Percentiles rank a stretch among this genome's conserved stretches.
These are phyloP conservation scores for Phytophthora capsici DNA, from an alignment of 352 stramenopile species.

Conservation along the genomic window DNA sequence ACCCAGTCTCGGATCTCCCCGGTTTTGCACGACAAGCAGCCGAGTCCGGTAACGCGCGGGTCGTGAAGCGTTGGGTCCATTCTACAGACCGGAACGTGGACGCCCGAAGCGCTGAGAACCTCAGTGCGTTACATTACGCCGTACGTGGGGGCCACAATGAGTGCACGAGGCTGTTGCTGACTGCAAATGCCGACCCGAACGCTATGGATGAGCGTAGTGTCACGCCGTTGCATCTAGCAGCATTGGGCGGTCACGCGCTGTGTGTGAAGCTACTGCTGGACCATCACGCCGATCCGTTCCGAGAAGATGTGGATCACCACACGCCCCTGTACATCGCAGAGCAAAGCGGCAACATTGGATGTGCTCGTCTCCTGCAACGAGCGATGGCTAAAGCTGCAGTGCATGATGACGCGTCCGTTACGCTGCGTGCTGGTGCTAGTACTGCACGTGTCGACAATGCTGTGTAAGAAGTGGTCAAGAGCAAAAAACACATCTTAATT, in stretches of 20 bases:
- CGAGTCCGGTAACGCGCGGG: constrained; percentile 75
- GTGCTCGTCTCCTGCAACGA: constrained; percentile 71
- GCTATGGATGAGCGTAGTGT: constrained; percentile 75
- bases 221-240: constrained; percentile 78
- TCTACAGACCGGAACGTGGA: constrained; percentile 73
- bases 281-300: constrained; percentile 81
- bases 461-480: constrained; percentile 44
- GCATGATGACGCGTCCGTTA: constrained; percentile 61
- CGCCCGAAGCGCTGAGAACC: constrained; percentile 73
- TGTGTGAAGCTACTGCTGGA: constrained; percentile 85
- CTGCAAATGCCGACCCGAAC: constrained; percentile 69
- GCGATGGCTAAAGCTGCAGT: constrained; percentile 78
- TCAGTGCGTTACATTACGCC: constrained; percentile 82
- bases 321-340: constrained; percentile 72
- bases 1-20: constrained; percentile 51
- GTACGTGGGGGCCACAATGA: constrained; percentile 81
- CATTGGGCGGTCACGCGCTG: constrained; percentile 73
- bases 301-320: constrained; percentile 81
- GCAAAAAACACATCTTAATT: constrained; percentile 11
- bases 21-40: constrained; percentile 71
- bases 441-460: constrained; percentile 66
- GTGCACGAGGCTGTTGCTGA: constrained; percentile 70
- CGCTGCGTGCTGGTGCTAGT: constrained; percentile 60
- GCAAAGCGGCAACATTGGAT: constrained; percentile 80
- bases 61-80: constrained; percentile 85